Evolutionary conservation across 75 land plant genomes (phyloP).

Genomic region (Gnetum montanum): DNA sequence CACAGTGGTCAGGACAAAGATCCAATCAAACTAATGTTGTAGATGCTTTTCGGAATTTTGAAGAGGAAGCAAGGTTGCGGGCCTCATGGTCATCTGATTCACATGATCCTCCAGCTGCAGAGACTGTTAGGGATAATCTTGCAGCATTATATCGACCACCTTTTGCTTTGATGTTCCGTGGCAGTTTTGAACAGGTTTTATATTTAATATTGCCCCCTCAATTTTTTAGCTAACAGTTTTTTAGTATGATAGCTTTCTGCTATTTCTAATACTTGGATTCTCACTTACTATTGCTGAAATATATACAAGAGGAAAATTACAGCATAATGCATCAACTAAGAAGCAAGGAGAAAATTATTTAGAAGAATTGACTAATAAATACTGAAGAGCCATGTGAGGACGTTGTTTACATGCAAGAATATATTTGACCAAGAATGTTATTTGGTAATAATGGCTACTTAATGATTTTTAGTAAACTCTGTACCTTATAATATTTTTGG

Average conservation of each 20-base stretch:
- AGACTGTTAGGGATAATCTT: constrained; percentile 56
- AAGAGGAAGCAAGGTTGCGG: constrained; percentile 69
- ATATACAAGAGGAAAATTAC: too few relatives aligned
- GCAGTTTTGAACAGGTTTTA: constrained; percentile 86
- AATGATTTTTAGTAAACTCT: too few relatives aligned
- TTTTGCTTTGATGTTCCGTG: constrained; percentile 73
- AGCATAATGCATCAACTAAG: too few relatives aligned
- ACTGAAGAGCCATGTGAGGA: too few relatives aligned
- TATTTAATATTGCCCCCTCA: not conserved
- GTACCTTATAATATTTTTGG: too few relatives aligned
- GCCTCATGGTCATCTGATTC: constrained; percentile 42
- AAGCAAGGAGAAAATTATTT: too few relatives aligned
- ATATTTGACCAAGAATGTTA: too few relatives aligned
- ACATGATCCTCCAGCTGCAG: constrained; percentile 27
- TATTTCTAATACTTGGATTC: not conserved
- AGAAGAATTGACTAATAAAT: too few relatives aligned
- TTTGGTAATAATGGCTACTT: too few relatives aligned
- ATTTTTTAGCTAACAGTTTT: not conserved
- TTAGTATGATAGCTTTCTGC: not conserved
- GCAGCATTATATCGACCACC: constrained; percentile 96
- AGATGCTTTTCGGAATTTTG: constrained; percentile 90
- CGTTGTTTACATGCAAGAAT: too few relatives aligned
- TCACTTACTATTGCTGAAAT: too few relatives aligned
- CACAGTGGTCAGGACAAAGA: constrained; percentile 32
- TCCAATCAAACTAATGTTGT: constrained; percentile 48